Base-by-base conservation (phyloP, 208 protist genomes). In the Wallacemonas sp. region DNA sequence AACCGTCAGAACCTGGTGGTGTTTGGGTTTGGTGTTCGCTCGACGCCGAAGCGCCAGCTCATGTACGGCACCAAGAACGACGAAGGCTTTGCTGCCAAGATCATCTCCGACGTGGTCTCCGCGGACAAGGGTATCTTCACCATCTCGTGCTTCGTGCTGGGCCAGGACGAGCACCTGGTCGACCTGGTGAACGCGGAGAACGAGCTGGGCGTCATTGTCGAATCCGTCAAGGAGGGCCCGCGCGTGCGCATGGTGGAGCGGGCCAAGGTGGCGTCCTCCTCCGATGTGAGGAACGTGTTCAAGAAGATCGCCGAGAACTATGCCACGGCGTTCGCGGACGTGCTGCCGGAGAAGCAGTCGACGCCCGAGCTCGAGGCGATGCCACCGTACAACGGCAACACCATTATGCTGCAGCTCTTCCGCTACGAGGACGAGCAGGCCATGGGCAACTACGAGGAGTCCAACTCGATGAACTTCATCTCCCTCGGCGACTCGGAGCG, bases 151-250 rank as follows among this genome's bases (percentile, higher is more conserved):
- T 96, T 87, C 69, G 77, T 82, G 26, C 62, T 97, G 48, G 90
- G 88, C 12, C 33, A 77, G 44, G 73, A 75, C 39, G 88, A 95
- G 65, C 78, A 93, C 54, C 54, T 95, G 26, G 61, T 71, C n/a
- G 92, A 97, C 55, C 79, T 97, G 27, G 74, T 92, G 47, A 89
- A 93, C 55, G 29, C 75, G 1, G 71, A 80, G 23, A 97, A 97
- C 63, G 83, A 93, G 68, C 66, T 88, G 3, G 92, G 88, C 33
- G 74, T 87, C 61, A 80, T 95, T 61, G 85, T 93, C 17, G 89
- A 95, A 52, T 95, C 86, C 2, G 87, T 96, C 27, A 95, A 96
- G 76, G 88, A 93, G 38, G 87, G 89, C 23, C 88, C 89, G 8
- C 80, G 86, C 26, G 85, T 94, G 43, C 87, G 83, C 30, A 91